Conservation (phyloP, 495 filamentous ascomycete species). For the Friedmanniomyces simplex region DNA sequence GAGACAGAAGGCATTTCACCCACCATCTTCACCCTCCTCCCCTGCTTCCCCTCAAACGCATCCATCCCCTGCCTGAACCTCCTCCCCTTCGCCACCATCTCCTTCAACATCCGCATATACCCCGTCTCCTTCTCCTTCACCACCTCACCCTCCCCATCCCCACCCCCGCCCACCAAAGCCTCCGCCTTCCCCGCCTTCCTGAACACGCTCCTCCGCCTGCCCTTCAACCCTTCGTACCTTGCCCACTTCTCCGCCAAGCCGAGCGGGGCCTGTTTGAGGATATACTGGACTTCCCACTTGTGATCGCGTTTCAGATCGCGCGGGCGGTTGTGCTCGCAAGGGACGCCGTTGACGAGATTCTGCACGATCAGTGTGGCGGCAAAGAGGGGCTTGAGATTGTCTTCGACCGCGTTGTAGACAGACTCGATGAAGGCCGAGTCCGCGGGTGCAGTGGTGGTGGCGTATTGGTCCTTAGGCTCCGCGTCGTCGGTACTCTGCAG, state of each 20-base stretch:
- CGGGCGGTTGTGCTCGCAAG: slow-evolving; percentile 48
- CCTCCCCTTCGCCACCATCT: slow-evolving; percentile 30
- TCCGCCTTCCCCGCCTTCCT: not conserved
- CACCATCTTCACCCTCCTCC: not conserved
- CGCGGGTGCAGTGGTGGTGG: slow-evolving; percentile 11
- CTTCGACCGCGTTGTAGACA: slow-evolving; percentile 8
- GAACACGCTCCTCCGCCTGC: slow-evolving; percentile 42
- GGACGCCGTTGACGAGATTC: slow-evolving; percentile 60
- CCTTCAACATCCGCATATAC: slow-evolving; percentile 5
- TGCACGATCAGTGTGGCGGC: slow-evolving; percentile 58
- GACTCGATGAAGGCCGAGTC: slow-evolving; percentile 19
- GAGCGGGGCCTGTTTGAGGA: slow-evolving; percentile 46
- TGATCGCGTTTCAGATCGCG: slow-evolving; percentile 38
- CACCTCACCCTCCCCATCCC: slow-evolving; percentile 32
- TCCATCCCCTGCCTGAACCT: slow-evolving; percentile 14
- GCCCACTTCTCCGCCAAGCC: slow-evolving; percentile 24
- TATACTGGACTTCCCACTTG: slow-evolving; percentile 69
- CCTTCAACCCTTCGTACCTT: slow-evolving; percentile 42
- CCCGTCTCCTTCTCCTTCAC: slow-evolving; percentile 32
- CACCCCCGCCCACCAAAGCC: slow-evolving; percentile 10
- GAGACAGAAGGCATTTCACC: too few relatives aligned
- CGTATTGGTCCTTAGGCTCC: too few relatives aligned
- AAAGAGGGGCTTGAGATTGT: slow-evolving; percentile 34
- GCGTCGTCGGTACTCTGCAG: not conserved
- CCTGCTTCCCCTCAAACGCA: not conserved